phyloP scores from a whole-genome alignment of 495 filamentous ascomycete genomes.

The Patellaria atrata region DNA sequence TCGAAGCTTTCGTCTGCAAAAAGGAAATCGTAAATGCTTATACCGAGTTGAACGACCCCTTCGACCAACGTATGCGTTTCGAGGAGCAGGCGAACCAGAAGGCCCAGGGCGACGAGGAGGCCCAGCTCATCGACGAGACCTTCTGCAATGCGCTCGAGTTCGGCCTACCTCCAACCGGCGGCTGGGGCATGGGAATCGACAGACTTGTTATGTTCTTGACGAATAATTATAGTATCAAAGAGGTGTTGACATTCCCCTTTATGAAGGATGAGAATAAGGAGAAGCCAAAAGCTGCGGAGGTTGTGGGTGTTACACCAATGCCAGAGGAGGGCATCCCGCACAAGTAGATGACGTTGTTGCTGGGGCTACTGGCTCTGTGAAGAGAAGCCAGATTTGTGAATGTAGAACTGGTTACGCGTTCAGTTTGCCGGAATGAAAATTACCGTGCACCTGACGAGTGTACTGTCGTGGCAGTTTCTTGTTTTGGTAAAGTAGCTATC shows the following conservation, averaged over 20 bases:
- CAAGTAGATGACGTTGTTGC: too few relatives aligned
- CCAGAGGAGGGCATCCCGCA: slow-evolving; percentile 56
- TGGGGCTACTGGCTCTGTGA: too few relatives aligned
- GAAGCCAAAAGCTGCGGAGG: slow-evolving; percentile 51
- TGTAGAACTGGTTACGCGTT: too few relatives aligned
- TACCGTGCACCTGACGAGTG: too few relatives aligned
- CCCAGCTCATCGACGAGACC: slow-evolving; percentile 86
- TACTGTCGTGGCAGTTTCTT: too few relatives aligned
- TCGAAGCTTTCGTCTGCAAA: slow-evolving; percentile 95
- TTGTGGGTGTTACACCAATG: slow-evolving; percentile 46
- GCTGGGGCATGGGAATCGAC: slow-evolving; percentile 97
- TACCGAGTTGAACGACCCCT: slow-evolving; percentile 95
- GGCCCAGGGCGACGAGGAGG: slow-evolving; percentile 92
- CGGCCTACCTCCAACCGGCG: slow-evolving; percentile 84
- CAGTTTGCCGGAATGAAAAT: too few relatives aligned
- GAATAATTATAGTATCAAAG: slow-evolving; percentile 88
- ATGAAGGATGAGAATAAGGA: slow-evolving; percentile 52
- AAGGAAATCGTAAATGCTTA: slow-evolving; percentile 96
- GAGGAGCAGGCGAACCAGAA: slow-evolving; percentile 95
- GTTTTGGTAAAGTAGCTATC: too few relatives aligned
- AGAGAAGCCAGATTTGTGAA: too few relatives aligned
- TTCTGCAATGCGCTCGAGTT: slow-evolving; percentile 78
- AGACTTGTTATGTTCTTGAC: slow-evolving; percentile 96
- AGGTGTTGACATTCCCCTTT: slow-evolving; percentile 85
- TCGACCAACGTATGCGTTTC: slow-evolving; percentile 86